Conservation (phyloP, 2,329 filamentous ascomycete genomes). For the Mycogone perniciosa region DNA sequence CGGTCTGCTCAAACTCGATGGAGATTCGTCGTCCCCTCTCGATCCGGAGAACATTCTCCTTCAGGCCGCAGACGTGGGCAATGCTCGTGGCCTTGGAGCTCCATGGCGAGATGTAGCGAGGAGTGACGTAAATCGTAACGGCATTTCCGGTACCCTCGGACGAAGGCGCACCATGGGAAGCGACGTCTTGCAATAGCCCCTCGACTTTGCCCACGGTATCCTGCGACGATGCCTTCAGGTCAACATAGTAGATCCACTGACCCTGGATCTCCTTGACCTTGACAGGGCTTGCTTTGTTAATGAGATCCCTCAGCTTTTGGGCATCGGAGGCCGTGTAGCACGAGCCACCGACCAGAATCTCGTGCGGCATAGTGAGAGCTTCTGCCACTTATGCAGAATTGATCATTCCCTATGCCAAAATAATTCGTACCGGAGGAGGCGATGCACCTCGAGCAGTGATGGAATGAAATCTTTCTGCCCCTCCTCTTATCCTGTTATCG, state of each 20-base stretch:
- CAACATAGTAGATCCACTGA: constrained; percentile 61
- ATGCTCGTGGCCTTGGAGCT: constrained; percentile 95
- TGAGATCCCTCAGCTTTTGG: constrained; percentile 38
- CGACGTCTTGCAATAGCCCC: constrained; percentile 39
- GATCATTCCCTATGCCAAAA: constrained; percentile 4
- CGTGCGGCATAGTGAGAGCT: constrained; percentile 27
- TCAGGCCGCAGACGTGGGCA: constrained; percentile 81
- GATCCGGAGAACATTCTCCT: constrained; percentile 64
- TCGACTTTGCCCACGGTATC: constrained; percentile 39
- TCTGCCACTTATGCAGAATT: constrained; percentile 5
- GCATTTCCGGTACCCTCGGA: constrained; percentile 37
- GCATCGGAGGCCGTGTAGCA: constrained; percentile 45
- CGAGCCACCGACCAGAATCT: constrained; percentile 35
- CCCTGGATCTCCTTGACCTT: constrained; percentile 45
- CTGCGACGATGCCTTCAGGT: constrained; percentile 44
- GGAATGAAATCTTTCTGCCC: constrained; percentile 13
- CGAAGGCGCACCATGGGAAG: constrained; percentile 21
- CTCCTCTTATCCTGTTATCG: constrained; percentile 16
- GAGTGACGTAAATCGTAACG: constrained; percentile 65
- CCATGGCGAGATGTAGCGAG: constrained; percentile 90
- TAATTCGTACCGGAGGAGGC: constrained; percentile 5
- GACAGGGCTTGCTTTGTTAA: constrained; percentile 36
- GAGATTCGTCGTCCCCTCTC: constrained; percentile 80
- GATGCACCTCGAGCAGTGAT: constrained; percentile 3
- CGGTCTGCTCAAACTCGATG: constrained; percentile 50